Evolutionary conservation across 2,329 filamentous ascomycete species (phyloP).

Genomic region (Metarhizium album): DNA sequence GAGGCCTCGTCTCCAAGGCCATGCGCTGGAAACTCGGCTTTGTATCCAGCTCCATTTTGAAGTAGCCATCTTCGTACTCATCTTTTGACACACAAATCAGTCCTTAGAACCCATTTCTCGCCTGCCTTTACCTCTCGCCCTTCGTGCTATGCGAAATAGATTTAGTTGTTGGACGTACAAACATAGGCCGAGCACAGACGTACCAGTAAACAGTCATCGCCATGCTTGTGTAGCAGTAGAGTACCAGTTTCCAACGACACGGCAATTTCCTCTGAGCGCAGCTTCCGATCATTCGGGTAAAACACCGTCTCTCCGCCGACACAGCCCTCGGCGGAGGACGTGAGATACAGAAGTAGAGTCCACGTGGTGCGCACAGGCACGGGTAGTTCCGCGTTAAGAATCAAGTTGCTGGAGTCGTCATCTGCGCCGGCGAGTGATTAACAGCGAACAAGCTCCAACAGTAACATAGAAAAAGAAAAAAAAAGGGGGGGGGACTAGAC

Average conservation of each 20-base stretch:
- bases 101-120: conserved; percentile 86
- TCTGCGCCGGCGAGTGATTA: conserved; percentile 38
- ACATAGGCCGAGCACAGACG: conserved; percentile 16
- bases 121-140: conserved; percentile 67
- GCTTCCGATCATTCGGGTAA: conserved; percentile 57
- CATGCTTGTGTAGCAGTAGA: conserved; percentile 78
- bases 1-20: too few species aligned
- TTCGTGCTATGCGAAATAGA: conserved; percentile 51
- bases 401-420: conserved; percentile 73
- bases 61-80: conserved; percentile 16
- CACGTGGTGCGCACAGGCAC: conserved; percentile 57
- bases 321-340: conserved; percentile 62
- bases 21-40: background rate
- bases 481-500: too few species aligned
- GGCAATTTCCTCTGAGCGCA: conserved; percentile 53
- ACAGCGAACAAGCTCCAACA: background rate
- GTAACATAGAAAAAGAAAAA: too few species aligned
- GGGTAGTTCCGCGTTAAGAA: conserved; percentile 30
- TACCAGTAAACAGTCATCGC: conserved; percentile 73
- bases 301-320: conserved; percentile 85
- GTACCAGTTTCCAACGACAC: conserved; percentile 74
- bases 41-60: background rate
- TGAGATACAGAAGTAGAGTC: conserved; percentile 84
- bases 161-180: conserved; percentile 13
- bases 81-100: conserved; percentile 61